Percentiles rank a stretch among this genome's conserved stretches.
These are phyloP conservation scores for Magnolia sinica DNA, from an alignment of 164 flowering plant species.

Conservation along the genomic window DNA sequence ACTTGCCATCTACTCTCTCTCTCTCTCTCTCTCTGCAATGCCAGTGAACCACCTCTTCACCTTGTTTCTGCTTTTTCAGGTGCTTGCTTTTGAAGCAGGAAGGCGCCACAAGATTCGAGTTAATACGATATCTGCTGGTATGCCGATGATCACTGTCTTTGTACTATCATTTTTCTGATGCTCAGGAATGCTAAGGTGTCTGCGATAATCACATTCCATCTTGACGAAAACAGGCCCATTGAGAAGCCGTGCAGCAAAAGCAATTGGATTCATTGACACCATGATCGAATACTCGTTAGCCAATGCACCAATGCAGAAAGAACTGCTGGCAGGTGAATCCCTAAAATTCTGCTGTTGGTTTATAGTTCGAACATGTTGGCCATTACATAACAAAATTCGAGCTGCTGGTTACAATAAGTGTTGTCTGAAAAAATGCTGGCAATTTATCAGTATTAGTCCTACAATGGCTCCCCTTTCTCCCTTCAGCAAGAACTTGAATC, in stretches of 20 bases:
- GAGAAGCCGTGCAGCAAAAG: conserved; percentile 93
- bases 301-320: conserved; percentile 90
- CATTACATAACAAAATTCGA: no score
- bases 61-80: conserved; percentile 40
- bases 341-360: neutral
- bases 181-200: neutral
- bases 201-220: neutral
- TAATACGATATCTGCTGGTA: conserved; percentile 96
- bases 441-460: no score
- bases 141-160: neutral
- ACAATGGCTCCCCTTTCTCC: no score
- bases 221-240: conserved; percentile 66
- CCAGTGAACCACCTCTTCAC: neutral
- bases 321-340: conserved; percentile 63
- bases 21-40: neutral
- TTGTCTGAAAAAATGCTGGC: no score
- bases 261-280: conserved; percentile 87
- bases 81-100: conserved; percentile 97
- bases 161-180: neutral
- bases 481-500: no score
- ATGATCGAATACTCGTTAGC: conserved; percentile 82
- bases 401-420: neutral
- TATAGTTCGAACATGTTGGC: neutral
- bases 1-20: neutral
- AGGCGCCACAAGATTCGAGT: conserved; percentile 77